Conservation (phyloP, 345 rosid genomes). For the Angophora floribunda region DNA sequence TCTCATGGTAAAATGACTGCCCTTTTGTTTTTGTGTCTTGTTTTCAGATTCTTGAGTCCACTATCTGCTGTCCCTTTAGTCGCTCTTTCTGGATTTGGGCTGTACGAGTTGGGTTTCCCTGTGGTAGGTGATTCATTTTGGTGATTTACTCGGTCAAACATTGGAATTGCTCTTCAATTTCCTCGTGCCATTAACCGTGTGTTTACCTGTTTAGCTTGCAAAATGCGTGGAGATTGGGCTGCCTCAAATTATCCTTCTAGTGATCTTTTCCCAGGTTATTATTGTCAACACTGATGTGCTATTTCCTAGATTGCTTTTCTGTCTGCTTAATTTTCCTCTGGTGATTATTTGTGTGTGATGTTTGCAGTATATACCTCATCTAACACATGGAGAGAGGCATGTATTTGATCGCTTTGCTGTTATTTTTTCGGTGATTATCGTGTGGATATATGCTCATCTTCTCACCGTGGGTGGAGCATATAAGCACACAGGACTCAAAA, state of each 20-base stretch:
- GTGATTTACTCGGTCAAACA: neutral
- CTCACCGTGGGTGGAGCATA: constrained; percentile 95
- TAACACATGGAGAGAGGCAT: constrained; percentile 46
- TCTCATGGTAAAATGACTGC: neutral
- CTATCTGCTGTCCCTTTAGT: constrained; percentile 85
- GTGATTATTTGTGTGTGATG: neutral
- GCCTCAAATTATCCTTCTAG: constrained; percentile 68
- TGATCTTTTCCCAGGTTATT: constrained; percentile 81
- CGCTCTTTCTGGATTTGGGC: constrained; percentile 91
- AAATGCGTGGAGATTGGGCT: constrained; percentile 93
- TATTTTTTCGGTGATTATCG: constrained; percentile 72
- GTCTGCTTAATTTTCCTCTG: neutral
- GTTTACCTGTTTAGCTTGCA: constrained; percentile 46
- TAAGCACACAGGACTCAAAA: constrained; percentile 47
- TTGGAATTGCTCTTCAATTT: neutral
- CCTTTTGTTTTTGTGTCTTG: neutral
- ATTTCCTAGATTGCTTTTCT: neutral
- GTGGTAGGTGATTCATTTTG: constrained; percentile 34
- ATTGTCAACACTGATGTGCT: neutral
- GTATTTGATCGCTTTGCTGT: constrained; percentile 83
- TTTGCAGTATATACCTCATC: constrained; percentile 73
- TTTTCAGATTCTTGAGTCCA: constrained; percentile 73
- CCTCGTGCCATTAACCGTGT: neutral
- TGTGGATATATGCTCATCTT: constrained; percentile 91
- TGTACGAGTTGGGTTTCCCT: constrained; percentile 89